Evolutionary conservation across 1,284 basidiomycete species (phyloP), one percentile per base, ranked within the genome.

Genomic region (Heterobasidion occidentale): DNA sequence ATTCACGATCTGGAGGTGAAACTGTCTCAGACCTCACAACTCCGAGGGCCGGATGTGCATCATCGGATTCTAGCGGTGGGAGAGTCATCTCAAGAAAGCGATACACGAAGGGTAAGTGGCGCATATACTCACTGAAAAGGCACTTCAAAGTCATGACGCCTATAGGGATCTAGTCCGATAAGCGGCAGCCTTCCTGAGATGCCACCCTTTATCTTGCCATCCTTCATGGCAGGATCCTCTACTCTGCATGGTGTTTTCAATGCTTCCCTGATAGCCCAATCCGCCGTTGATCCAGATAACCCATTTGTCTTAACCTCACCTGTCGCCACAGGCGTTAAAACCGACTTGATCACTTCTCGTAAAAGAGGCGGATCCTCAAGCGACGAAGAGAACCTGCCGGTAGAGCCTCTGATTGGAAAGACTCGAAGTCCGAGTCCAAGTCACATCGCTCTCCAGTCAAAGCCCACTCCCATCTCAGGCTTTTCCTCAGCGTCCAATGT

Each of bases 1-100:
- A 66, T 85, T 7, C 81, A 86, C 45, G 66, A 70, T 7, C 67
- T 64, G 34, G 68, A 81, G 1, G 78, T 80, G 1, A 82, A 81
- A 34, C 42, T 35, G 36, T 19, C 36, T 46, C 46, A 33, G 34
- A 36, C 9, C 36, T 45, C 52, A 27, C 9, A 44, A 45, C 14
- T 7, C 19, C 17, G 38, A 36, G 36, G n/a, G 36, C 38, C 14
- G 34, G 35, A 33, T 36, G n/a, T 34, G n/a, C 11, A 17, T 12
- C 17, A 36, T 17, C 15, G 9, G 15, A 14, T 47, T 34, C 46
- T 8, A 17, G 3, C 15, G 19, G n/a, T 45, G 1, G 53, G 51
- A 2, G 36, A 14, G 12, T 51, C 55, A 7, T 56, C 59, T 15
- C 59, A 58, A 34, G 54, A 52, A 15, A 52, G 44, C 9, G n/a